A percentile compares a stretch with the other conserved stretches of the same genome.
Evolutionary conservation across 208 protist genomes (phyloP).

Genomic region (Leishmania guyanensis): DNA sequence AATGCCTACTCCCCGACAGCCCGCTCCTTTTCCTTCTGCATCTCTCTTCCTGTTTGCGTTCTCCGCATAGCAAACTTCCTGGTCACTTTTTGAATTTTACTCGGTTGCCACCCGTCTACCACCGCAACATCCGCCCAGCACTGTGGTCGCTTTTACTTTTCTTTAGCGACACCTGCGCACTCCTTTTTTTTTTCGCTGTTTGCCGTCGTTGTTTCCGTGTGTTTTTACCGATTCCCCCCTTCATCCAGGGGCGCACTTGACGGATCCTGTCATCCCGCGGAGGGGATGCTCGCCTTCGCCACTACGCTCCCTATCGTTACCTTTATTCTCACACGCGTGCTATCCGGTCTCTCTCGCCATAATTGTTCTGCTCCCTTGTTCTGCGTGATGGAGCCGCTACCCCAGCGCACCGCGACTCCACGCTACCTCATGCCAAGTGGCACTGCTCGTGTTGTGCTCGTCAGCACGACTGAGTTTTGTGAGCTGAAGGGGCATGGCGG

Average conservation of each 20-base stretch:
- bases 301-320: background rate
- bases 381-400: background rate
- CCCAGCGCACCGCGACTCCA: background rate
- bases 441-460: background rate
- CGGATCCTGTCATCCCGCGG: too few species aligned
- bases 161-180: too few species aligned
- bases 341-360: background rate
- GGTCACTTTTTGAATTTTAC: background rate
- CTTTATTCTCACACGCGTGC: background rate
- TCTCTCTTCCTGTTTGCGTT: background rate
- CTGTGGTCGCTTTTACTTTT: background rate
- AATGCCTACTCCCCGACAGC: background rate
- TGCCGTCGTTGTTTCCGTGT: background rate
- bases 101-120: background rate
- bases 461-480: background rate
- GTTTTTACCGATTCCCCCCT: background rate
- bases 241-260: background rate
- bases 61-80: background rate
- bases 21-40: background rate
- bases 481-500: background rate
- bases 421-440: background rate
- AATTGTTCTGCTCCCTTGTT: background rate
- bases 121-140: background rate
- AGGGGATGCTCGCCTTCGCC: background rate
- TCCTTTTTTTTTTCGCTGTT: background rate